These are phyloP conservation scores for Xylaria digitata DNA, from an alignment of 2,329 filamentous ascomycete species.

Conservation along the genomic window DNA sequence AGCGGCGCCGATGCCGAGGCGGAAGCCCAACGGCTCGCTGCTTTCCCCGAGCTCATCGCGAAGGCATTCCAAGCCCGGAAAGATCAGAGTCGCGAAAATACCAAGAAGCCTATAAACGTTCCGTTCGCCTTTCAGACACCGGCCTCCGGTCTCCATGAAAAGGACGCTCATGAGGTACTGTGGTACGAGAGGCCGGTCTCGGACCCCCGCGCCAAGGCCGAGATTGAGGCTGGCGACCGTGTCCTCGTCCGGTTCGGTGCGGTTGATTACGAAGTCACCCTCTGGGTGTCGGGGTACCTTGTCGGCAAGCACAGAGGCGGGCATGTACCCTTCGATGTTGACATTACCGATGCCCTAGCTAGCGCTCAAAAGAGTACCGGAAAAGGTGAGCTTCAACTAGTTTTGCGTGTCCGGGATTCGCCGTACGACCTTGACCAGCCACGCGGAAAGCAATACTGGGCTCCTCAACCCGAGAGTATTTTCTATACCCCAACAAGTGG, in stretches of 20 bases:
- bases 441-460: slow-evolving; percentile 76
- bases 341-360: slow-evolving; percentile 63
- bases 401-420: slow-evolving; percentile 71
- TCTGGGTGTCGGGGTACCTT: slow-evolving; percentile 66
- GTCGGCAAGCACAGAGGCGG: slow-evolving; percentile 68
- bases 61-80: slow-evolving; percentile 55
- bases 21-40: slow-evolving; percentile 60
- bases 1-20: slow-evolving; percentile 47
- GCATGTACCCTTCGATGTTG: slow-evolving; percentile 69
- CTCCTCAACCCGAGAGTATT: slow-evolving; percentile 68
- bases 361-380: slow-evolving; percentile 40
- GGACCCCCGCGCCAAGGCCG: slow-evolving; percentile 60
- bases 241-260: slow-evolving; percentile 68
- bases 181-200: slow-evolving; percentile 71
- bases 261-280: slow-evolving; percentile 69
- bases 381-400: slow-evolving; percentile 56
- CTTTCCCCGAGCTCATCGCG: slow-evolving; percentile 61
- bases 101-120: slow-evolving; percentile 67
- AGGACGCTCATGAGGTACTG: slow-evolving; percentile 72
- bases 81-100: slow-evolving; percentile 50
- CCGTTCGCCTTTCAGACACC: slow-evolving; percentile 74
- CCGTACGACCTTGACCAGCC: slow-evolving; percentile 73
- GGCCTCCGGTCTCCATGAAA: slow-evolving; percentile 71
- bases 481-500: slow-evolving; percentile 69
- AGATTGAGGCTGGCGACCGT: slow-evolving; percentile 55